A percentile compares a stretch with the other conserved stretches of the same genome.
Conservation (phyloP, 1,284 basidiomycete species). For the Albatrellus sp. region DNA sequence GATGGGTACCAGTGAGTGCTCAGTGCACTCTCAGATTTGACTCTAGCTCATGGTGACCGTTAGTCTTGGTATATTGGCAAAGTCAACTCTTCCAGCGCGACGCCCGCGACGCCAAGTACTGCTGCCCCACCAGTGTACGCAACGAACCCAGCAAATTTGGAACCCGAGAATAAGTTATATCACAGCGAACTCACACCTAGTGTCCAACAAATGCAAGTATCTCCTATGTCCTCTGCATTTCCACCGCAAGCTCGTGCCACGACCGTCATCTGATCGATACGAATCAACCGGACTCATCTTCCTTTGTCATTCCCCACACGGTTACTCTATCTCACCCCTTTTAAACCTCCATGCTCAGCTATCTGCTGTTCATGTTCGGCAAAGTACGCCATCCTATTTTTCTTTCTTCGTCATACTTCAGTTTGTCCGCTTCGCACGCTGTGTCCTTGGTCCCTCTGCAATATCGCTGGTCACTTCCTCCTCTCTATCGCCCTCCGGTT, state of each 20-base stretch:
- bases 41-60: not conserved
- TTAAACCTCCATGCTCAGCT: not conserved
- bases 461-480: no score
- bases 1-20: constrained; percentile 75
- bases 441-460: no score
- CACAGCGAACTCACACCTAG: constrained; percentile 5
- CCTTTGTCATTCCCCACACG: not conserved
- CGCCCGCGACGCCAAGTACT: constrained; percentile 12
- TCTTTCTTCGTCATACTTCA: no score
- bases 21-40: not conserved
- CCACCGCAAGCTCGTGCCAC: constrained; percentile 12
- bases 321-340: not conserved
- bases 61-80: constrained; percentile 20
- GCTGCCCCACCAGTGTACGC: constrained; percentile 1
- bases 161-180: constrained; percentile 1
- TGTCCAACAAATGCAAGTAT: constrained; percentile 11
- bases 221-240: constrained; percentile 18
- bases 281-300: not conserved
- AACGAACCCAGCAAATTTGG: constrained; percentile 7
- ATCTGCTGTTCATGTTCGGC: not conserved
- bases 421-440: no score
- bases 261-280: constrained; percentile 8
- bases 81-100: constrained; percentile 12
- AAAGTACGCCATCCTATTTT: no score
- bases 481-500: not conserved